phyloP scores from a whole-genome alignment of 345 rosid species.

The Eucalyptus erythrocorys region DNA sequence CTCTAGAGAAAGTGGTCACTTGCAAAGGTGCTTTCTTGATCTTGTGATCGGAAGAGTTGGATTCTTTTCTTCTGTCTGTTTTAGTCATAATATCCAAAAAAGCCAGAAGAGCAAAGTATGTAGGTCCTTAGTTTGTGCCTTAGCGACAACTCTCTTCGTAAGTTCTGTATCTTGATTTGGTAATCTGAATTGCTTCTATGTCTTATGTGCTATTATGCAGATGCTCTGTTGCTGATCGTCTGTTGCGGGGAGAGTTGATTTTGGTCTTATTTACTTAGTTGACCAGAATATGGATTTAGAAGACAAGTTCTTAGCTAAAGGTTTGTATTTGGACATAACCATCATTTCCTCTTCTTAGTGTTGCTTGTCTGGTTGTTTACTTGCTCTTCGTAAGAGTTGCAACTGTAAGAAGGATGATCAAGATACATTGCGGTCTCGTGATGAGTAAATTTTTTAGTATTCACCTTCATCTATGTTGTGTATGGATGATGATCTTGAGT shows the following conservation, averaged over 20 bases:
- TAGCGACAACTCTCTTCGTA: neutral
- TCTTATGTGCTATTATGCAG: neutral
- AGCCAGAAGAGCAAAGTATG: neutral
- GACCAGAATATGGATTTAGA: constrained; percentile 30
- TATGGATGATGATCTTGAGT: neutral
- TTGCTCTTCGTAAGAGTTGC: neutral
- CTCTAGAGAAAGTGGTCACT: neutral
- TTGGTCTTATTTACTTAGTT: neutral
- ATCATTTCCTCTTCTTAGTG: neutral
- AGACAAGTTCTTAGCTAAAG: constrained; percentile 34
- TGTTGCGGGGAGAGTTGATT: constrained; percentile 15
- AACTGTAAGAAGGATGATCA: neutral
- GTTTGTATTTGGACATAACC: constrained; percentile 14
- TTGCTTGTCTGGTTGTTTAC: neutral
- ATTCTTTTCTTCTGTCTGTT: neutral
- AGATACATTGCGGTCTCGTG: neutral
- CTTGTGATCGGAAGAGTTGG: neutral
- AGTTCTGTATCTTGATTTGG: neutral
- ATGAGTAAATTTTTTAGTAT: neutral
- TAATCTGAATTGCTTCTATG: neutral
- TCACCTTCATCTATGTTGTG: neutral
- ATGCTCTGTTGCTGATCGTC: neutral
- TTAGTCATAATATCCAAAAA: neutral
- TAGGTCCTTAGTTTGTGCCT: neutral
- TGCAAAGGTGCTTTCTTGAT: neutral